Percentiles rank a stretch among this genome's conserved stretches.
phyloP scores from a whole-genome alignment of 2,329 filamentous ascomycete genomes.

The Alternaria sp. region DNA sequence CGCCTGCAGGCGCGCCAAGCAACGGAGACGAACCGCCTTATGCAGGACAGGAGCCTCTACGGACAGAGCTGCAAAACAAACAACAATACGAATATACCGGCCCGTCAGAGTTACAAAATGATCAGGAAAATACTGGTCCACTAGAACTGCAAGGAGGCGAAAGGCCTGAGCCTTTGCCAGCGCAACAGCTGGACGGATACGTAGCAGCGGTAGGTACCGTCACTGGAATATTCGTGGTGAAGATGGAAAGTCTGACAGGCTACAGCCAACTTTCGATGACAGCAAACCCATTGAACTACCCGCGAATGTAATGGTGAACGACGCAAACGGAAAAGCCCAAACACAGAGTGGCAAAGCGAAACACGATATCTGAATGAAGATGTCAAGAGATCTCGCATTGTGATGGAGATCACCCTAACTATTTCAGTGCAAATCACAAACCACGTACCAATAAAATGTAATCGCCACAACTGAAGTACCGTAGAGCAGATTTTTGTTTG shows the following conservation, averaged over 20 bases:
- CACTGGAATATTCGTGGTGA: background rate
- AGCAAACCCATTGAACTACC: constrained; percentile 21
- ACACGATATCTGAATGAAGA: background rate
- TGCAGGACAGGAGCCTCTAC: background rate
- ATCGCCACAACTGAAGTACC: too few species aligned
- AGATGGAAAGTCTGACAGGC: background rate
- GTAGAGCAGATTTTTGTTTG: background rate
- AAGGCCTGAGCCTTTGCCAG: background rate
- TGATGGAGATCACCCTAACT: background rate
- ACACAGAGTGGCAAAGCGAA: background rate
- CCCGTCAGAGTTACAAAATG: background rate
- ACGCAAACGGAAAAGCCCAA: background rate
- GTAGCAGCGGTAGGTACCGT: constrained; percentile 5
- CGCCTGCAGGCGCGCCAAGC: constrained; percentile 4
- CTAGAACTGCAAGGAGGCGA: constrained; percentile 18
- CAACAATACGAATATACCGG: constrained; percentile 3
- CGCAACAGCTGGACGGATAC: constrained; percentile 20
- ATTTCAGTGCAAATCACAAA: background rate
- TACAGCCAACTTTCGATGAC: constrained; percentile 13
- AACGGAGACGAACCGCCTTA: background rate
- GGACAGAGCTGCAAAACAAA: background rate
- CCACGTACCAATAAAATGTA: background rate
- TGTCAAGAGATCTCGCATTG: background rate
- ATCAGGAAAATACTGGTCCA: constrained; percentile 6
- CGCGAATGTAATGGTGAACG: background rate